These are phyloP conservation scores for Apodospora peruviana DNA, from an alignment of 495 filamentous ascomycete species.

Conservation along the genomic window DNA sequence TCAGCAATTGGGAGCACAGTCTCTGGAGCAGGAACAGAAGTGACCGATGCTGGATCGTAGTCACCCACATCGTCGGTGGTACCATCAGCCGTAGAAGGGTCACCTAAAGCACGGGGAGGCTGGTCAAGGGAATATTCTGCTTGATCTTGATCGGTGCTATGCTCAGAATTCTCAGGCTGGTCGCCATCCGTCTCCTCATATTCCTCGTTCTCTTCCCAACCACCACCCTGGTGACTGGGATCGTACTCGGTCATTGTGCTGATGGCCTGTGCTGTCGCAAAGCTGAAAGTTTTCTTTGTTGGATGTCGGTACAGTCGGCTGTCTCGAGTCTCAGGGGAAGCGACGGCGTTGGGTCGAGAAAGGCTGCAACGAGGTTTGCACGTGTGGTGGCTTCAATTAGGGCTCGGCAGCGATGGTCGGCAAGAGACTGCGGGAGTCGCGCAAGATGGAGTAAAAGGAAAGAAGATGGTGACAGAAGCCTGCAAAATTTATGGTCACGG, in stretches of 20 bases:
- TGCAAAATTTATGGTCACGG: neutral
- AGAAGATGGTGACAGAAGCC: neutral
- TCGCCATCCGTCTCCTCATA: constrained; percentile 44
- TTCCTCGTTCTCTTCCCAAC: constrained; percentile 47
- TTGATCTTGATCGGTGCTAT: constrained; percentile 40
- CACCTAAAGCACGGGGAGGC: constrained; percentile 39
- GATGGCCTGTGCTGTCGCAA: neutral
- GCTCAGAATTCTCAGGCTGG: constrained; percentile 48
- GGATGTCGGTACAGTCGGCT: too few species aligned
- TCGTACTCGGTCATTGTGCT: constrained; percentile 34
- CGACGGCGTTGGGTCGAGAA: too few species aligned
- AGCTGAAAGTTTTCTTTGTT: neutral
- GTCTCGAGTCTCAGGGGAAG: too few species aligned
- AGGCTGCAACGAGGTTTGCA: too few species aligned
- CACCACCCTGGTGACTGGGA: constrained; percentile 26
- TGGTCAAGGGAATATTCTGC: constrained; percentile 41
- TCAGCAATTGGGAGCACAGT: constrained; percentile 23
- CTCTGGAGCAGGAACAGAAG: constrained; percentile 9
- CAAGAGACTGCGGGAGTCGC: too few species aligned
- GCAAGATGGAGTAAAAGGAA: too few species aligned
- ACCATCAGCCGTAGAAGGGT: constrained; percentile 31
- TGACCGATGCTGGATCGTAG: constrained; percentile 48
- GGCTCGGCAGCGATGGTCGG: too few species aligned
- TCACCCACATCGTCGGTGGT: constrained; percentile 41
- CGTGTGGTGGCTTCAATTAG: too few species aligned